phyloP scores from a whole-genome alignment of 2,329 filamentous ascomycete genomes.

The Dryadomyces quercivorus region DNA sequence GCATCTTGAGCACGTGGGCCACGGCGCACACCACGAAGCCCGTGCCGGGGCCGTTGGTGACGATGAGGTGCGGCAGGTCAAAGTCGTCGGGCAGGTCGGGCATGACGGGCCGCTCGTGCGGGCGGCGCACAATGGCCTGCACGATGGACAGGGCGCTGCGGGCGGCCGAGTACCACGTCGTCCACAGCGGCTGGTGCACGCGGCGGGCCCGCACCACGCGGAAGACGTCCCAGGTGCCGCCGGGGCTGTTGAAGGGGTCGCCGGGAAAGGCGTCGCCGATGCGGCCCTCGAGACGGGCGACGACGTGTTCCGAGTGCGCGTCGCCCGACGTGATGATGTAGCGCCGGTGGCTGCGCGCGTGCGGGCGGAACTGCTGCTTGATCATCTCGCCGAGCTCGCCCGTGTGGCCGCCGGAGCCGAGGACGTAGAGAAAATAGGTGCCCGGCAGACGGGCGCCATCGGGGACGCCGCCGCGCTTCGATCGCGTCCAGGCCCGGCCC shows the following conservation, averaged over 20 bases:
- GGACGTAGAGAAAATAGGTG: conserved; percentile 61
- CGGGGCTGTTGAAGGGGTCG: conserved; percentile 6
- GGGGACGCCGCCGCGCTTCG: conserved; percentile 6
- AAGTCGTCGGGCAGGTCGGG: conserved; percentile 10
- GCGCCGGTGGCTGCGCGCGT: conserved; percentile 52
- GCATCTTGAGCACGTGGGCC: conserved; percentile 34
- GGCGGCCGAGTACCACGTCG: conserved; percentile 58
- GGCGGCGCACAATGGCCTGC: conserved; percentile 19
- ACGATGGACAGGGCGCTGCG: conserved; percentile 37
- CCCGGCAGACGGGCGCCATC: conserved; percentile 13
- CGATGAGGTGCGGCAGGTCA: conserved; percentile 58
- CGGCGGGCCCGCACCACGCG: conserved; percentile 63
- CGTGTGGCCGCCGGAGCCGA: conserved; percentile 90
- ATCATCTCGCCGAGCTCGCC: conserved; percentile 89
- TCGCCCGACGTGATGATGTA: conserved; percentile 77
- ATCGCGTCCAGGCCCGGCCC: conserved; percentile 5
- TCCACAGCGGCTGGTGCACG: conserved; percentile 70
- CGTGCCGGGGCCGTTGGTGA: conserved; percentile 83
- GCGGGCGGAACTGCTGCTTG: conserved; percentile 39
- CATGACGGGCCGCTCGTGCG: conserved; percentile 9
- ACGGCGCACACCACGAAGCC: conserved; percentile 59
- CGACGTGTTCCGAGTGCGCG: conserved; percentile 51
- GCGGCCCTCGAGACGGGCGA: conserved; percentile 49
- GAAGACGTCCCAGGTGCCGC: conserved; percentile 47
- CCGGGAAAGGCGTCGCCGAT: conserved; percentile 21